phyloP scores from a whole-genome alignment of 306 rosid species.

The Rosa lucieae region DNA sequence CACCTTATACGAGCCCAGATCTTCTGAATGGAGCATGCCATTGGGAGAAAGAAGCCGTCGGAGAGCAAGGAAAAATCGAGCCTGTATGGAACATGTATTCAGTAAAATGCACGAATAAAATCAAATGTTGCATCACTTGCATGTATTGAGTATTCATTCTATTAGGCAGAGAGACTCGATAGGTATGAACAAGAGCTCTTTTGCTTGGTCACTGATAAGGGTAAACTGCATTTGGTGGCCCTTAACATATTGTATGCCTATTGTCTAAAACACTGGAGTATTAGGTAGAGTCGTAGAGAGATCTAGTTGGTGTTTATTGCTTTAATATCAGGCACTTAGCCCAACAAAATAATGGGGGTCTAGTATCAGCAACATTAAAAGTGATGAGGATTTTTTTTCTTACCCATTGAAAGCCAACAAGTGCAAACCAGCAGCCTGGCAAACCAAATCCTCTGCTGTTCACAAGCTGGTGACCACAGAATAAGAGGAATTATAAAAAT shows the following conservation, averaged over 20 bases:
- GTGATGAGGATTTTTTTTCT: neutral
- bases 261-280: neutral
- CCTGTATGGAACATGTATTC: conserved; percentile 7
- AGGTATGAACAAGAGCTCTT: neutral
- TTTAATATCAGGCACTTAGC: neutral
- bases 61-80: conserved; percentile 12
- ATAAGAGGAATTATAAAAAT: neutral
- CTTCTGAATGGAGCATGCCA: neutral
- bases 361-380: neutral
- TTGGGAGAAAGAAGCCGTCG: conserved; percentile 13
- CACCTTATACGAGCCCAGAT: neutral
- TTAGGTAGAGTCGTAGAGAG: neutral
- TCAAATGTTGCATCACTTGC: neutral
- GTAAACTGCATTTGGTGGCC: neutral
- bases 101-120: neutral
- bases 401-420: conserved; percentile 8
- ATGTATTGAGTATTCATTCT: neutral
- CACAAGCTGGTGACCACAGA: neutral
- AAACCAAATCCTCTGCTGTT: conserved; percentile 10
- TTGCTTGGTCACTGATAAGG: neutral
- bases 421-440: conserved; percentile 7
- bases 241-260: neutral
- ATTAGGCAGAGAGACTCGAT: neutral
- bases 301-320: neutral
- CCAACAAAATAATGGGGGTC: neutral